A percentile compares a stretch with the other conserved stretches of the same genome.
phyloP scores from a whole-genome alignment of 73 alveolate species.

The Paramecium caudatum region DNA sequence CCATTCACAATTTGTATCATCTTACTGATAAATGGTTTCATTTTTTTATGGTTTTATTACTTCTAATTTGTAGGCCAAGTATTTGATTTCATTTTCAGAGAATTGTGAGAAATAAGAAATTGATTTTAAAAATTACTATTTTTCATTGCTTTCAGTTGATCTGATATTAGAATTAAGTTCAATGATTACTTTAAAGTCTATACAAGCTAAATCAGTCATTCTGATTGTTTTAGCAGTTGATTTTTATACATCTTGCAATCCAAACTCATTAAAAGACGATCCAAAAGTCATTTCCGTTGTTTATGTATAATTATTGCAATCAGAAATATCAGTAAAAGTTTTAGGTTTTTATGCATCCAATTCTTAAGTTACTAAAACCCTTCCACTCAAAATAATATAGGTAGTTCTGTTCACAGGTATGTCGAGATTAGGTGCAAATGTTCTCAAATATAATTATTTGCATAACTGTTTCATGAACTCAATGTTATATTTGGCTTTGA shows the following conservation, averaged over 20 bases:
- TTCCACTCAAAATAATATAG: not conserved
- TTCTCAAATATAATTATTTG: not conserved
- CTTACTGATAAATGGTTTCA: not conserved
- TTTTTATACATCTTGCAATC: not conserved
- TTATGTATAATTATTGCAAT: not conserved
- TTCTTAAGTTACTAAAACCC: not conserved
- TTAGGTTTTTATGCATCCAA: not conserved
- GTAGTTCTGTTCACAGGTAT: slow-evolving; percentile 2
- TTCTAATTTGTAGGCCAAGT: slow-evolving; percentile 18
- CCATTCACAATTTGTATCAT: slow-evolving; percentile 3
- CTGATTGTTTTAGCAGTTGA: slow-evolving; percentile 8
- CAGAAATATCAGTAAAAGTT: not conserved
- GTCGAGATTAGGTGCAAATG: not conserved
- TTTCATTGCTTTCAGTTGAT: slow-evolving; percentile 30
- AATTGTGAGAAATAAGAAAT: not conserved
- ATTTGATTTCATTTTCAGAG: slow-evolving; percentile 40
- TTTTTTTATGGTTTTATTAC: slow-evolving; percentile 27
- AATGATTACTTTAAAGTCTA: slow-evolving; percentile 3
- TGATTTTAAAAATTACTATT: not conserved
- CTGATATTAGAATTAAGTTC: slow-evolving; percentile 10
- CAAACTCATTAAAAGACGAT: slow-evolving; percentile 33
- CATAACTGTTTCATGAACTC: slow-evolving; percentile 8
- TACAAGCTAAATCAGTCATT: not conserved
- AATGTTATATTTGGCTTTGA: slow-evolving; percentile 35
- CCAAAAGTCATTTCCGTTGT: slow-evolving; percentile 42